Conservation (phyloP, 2,329 filamentous ascomycete species). For the Apiospora malaysiana region DNA sequence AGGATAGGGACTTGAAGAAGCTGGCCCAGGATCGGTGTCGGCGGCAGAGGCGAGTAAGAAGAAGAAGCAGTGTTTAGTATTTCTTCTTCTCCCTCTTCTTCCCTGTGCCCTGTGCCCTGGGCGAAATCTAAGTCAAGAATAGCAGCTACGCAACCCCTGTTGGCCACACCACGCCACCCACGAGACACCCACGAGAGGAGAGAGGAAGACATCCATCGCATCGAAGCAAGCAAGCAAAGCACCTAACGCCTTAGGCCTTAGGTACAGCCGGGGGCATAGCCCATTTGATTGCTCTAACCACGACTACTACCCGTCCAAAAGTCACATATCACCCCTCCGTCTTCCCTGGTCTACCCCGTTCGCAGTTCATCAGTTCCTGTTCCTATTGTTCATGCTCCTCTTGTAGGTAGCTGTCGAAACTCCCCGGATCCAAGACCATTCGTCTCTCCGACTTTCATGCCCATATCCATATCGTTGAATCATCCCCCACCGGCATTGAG, state of each 20-base stretch:
- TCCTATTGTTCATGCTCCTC: conserved; percentile 10
- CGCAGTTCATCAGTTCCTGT: conserved; percentile 14
- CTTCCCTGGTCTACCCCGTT: conserved; percentile 3
- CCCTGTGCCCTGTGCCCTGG: background rate
- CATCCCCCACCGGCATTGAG: conserved; percentile 11
- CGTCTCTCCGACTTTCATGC: conserved; percentile 23
- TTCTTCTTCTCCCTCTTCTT: background rate
- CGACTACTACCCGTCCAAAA: background rate
- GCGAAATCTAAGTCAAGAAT: background rate
- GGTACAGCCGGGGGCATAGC: background rate
- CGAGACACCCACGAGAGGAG: no score
- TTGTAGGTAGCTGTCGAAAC: background rate
- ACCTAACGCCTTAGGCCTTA: no score
- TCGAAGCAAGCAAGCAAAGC: background rate
- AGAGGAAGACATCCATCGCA: background rate
- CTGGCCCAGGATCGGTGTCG: background rate
- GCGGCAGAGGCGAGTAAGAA: background rate
- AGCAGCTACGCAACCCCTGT: background rate
- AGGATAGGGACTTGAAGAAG: no score
- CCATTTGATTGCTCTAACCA: background rate
- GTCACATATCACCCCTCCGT: conserved; percentile 16
- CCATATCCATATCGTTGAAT: background rate
- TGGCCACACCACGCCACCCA: conserved; percentile 2
- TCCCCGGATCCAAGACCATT: background rate
- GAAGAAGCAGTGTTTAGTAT: background rate